phyloP scores from a whole-genome alignment of 805 yeast genomes.

The Torulaspora indica region DNA sequence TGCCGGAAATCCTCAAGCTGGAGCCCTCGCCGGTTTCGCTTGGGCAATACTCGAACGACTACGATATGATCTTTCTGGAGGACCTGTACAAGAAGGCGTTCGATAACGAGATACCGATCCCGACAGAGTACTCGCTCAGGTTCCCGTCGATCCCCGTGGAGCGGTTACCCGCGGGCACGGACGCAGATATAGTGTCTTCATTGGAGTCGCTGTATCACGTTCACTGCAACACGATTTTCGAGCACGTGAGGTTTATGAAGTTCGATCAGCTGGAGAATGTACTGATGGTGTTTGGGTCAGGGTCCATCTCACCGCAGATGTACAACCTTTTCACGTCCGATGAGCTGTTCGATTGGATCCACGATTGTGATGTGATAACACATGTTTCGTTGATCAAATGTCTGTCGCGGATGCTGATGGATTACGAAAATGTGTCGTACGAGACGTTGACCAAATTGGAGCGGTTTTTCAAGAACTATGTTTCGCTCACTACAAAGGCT shows the following conservation, averaged over 20 bases:
- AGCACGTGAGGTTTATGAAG: constrained; percentile 63
- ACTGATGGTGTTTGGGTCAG: constrained; percentile 47
- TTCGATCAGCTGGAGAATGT: constrained; percentile 54
- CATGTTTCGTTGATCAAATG: constrained; percentile 52
- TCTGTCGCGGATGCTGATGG: constrained; percentile 58
- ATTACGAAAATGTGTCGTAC: constrained; percentile 47
- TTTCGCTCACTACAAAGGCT: constrained; percentile 41
- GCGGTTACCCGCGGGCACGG: constrained; percentile 42
- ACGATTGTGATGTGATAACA: constrained; percentile 59
- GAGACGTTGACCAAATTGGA: constrained; percentile 52
- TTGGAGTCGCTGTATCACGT: constrained; percentile 57
- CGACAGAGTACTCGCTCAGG: constrained; percentile 30
- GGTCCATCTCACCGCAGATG: constrained; percentile 58
- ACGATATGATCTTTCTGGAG: constrained; percentile 12
- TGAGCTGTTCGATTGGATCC: constrained; percentile 55
- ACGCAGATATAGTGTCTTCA: constrained; percentile 56
- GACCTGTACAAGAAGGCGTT: constrained; percentile 27
- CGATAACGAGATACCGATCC: constrained; percentile 28
- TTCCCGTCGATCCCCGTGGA: constrained; percentile 38
- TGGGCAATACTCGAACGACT: constrained; percentile 8
- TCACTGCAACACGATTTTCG: constrained; percentile 61
- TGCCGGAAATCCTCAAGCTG: constrained; percentile 5
- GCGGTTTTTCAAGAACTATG: constrained; percentile 46
- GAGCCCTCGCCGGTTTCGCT: constrained; percentile 7
- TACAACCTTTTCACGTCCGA: constrained; percentile 51